These are phyloP conservation scores for Penicillium bovifimosum DNA, from an alignment of 495 filamentous ascomycete species.

Conservation along the genomic window DNA sequence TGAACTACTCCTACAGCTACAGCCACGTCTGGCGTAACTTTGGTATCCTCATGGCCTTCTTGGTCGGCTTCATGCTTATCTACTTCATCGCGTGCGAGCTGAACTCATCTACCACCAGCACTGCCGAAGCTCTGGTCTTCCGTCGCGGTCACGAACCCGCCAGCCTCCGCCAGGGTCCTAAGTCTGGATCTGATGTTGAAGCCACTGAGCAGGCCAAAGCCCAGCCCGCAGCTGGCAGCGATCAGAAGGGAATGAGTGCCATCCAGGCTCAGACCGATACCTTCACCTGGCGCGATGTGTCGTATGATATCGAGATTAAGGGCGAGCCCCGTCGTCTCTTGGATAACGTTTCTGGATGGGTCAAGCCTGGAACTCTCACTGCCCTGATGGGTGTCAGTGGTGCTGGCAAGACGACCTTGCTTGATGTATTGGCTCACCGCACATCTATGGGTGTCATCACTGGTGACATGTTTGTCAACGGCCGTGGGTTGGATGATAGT, in stretches of 20 bases:
- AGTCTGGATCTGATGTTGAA: constrained; percentile 41
- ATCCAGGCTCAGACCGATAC: constrained; percentile 48
- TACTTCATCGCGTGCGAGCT: constrained; percentile 39
- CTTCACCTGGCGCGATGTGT: constrained; percentile 70
- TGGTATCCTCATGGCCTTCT: constrained; percentile 58
- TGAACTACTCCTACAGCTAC: constrained; percentile 48
- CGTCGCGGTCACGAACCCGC: constrained; percentile 27
- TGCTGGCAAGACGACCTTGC: constrained; percentile 61
- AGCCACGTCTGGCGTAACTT: constrained; percentile 61
- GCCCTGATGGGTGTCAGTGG: constrained; percentile 60
- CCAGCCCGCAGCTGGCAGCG: constrained; percentile 18
- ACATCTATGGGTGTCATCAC: constrained; percentile 45
- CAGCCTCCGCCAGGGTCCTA: constrained; percentile 31
- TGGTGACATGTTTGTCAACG: constrained; percentile 51
- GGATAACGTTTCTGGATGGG: constrained; percentile 61
- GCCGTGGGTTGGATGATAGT: constrained; percentile 52
- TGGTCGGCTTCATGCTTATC: constrained; percentile 49
- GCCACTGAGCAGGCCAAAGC: constrained; percentile 17
- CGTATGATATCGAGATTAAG: constrained; percentile 62
- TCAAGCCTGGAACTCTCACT: constrained; percentile 64
- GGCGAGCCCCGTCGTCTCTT: constrained; percentile 52
- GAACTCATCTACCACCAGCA: constrained; percentile 28
- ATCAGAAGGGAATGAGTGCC: constrained; percentile 33
- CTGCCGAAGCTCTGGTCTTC: constrained; percentile 33
- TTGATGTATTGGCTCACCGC: constrained; percentile 55